These are phyloP conservation scores for Tricladium varicosporioides DNA, from an alignment of 2,329 filamentous ascomycete species.

Conservation along the genomic window DNA sequence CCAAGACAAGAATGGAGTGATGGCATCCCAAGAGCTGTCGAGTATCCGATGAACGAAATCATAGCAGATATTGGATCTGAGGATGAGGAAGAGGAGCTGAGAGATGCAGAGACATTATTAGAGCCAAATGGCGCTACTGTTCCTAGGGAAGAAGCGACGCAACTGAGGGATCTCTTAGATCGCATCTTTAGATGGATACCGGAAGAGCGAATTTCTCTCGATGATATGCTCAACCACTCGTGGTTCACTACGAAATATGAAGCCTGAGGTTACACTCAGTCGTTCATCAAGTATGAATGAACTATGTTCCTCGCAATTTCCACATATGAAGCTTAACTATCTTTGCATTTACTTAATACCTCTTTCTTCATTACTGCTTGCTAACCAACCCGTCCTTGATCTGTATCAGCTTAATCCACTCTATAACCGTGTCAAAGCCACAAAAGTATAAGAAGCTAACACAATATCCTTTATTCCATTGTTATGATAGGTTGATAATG, in stretches of 20 bases:
- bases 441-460: neutral
- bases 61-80: conserved; percentile 11
- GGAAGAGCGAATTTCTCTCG: conserved; percentile 5
- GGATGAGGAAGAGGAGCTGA: conserved; percentile 6
- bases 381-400: neutral
- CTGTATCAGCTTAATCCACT: neutral
- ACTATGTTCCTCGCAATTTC: neutral
- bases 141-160: conserved; percentile 3
- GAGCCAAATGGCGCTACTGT: conserved; percentile 1
- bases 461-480: neutral
- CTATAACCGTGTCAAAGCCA: neutral
- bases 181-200: conserved; percentile 5
- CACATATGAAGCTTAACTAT: neutral
- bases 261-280: neutral
- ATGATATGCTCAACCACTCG: conserved; percentile 6
- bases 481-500: neutral
- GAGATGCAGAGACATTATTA: conserved; percentile 2
- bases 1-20: conserved; percentile 7
- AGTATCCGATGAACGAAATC: conserved; percentile 6
- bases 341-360: neutral
- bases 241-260: conserved; percentile 3
- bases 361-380: neutral
- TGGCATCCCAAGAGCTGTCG: conserved; percentile 5
- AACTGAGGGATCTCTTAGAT: conserved; percentile 4
- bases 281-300: neutral